These are phyloP conservation scores for Trichoderma pleuroti DNA, from an alignment of 2,329 filamentous ascomycete species.

Conservation along the genomic window DNA sequence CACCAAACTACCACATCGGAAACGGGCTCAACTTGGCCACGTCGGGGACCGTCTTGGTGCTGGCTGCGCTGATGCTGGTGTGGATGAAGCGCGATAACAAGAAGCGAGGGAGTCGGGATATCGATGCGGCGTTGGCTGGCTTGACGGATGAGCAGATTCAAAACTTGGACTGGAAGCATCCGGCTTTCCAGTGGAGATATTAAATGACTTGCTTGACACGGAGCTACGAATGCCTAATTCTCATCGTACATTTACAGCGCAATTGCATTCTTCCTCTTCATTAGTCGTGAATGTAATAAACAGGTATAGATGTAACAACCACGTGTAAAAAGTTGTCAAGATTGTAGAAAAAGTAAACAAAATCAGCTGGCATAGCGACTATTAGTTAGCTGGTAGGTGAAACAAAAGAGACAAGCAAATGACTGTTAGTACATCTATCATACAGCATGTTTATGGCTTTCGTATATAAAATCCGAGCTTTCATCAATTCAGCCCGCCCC, in stretches of 20 bases:
- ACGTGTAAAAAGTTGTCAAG: neutral
- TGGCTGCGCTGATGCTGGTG: conserved; percentile 44
- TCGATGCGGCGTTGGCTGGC: conserved; percentile 48
- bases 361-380: neutral
- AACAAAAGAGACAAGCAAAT: neutral
- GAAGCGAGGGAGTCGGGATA: conserved; percentile 27
- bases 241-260: neutral
- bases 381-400: neutral
- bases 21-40: conserved; percentile 68
- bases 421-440: conserved; percentile 12
- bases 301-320: neutral
- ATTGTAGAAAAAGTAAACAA: neutral
- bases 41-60: conserved; percentile 47
- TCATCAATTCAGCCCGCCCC: neutral
- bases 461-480: neutral
- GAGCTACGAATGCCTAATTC: neutral
- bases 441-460: neutral
- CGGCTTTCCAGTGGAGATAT: conserved; percentile 56
- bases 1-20: conserved; percentile 65
- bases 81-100: conserved; percentile 64
- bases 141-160: conserved; percentile 51
- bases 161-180: conserved; percentile 64
- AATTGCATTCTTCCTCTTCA: neutral
- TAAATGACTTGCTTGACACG: neutral
- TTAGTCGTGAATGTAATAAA: neutral